Percentiles rank a stretch among this genome's conserved stretches.
Conservation (phyloP, 1,284 basidiomycete genomes). For the Anthracocystis setariae region DNA sequence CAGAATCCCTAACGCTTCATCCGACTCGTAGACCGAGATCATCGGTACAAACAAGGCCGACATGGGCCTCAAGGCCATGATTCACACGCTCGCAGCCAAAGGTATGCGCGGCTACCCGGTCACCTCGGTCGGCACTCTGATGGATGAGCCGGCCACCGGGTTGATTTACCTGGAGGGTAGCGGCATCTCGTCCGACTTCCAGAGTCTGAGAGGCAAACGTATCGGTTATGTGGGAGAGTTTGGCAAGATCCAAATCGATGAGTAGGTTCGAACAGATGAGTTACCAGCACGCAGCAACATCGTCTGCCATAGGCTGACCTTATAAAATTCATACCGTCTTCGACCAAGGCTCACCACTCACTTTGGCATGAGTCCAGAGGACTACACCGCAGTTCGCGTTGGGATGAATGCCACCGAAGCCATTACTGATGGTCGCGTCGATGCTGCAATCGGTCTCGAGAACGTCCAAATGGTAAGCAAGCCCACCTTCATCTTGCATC, state of each 20-base stretch:
- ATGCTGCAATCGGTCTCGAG: conserved; percentile 68
- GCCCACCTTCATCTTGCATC: background rate
- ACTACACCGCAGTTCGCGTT: conserved; percentile 68
- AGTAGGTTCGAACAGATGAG: conserved; percentile 1
- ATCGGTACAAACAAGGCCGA: conserved; percentile 68
- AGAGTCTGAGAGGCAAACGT: conserved; percentile 67
- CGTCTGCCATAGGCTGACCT: background rate
- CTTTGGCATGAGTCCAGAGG: conserved; percentile 63
- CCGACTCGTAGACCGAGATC: conserved; percentile 46
- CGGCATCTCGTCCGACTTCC: conserved; percentile 68
- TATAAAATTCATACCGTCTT: no score
- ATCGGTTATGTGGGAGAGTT: conserved; percentile 70
- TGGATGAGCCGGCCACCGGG: conserved; percentile 69
- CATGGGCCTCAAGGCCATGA: conserved; percentile 68
- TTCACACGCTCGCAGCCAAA: conserved; percentile 68
- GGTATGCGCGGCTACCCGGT: conserved; percentile 68
- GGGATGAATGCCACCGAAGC: conserved; percentile 69
- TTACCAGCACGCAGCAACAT: background rate
- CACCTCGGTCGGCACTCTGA: conserved; percentile 67
- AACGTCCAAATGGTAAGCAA: conserved; percentile 65
- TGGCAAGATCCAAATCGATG: conserved; percentile 69
- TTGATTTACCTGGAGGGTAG: conserved; percentile 68
- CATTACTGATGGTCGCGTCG: conserved; percentile 68
- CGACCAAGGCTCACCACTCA: conserved; percentile 48
- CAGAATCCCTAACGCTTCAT: no score